Base-by-base conservation (phyloP, 2,329 filamentous ascomycete genomes). In the Gaeumannomyces sp. region DNA sequence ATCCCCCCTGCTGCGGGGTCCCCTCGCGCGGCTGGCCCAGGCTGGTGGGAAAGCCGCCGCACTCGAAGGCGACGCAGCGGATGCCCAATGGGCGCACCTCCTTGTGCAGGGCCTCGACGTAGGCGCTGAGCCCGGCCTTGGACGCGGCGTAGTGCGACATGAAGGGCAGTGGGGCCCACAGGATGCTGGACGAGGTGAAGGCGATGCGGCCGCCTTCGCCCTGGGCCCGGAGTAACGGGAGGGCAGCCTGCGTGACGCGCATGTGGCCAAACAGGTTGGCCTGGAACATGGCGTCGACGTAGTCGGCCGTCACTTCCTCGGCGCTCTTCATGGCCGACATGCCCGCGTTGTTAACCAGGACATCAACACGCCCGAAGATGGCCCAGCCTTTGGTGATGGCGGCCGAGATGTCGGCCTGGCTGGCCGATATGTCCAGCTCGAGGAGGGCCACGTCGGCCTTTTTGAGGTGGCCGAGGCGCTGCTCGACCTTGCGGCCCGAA, bases 81-180 rank as follows among this genome's bases (percentile, higher is more conserved):
- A 76, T 70, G 1, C 70, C 70, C n/a, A 75, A 64, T 1, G 70
- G 67, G 19, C 61, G 60, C 4, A 73, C 59, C 38, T 76, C 74
- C 38, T 73, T 74, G 66, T 71, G 65, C 10, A 76, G 70, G 2
- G 66, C 53, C 64, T 76, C 74, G 13, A 71, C 71, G 62, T 69
- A 73, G 2, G 70, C 60, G 57, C 68, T 72, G 3, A 73, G 66
- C 3, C 71, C 72, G 2, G 70, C 69, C 57, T 76, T 76, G 31
- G 73, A 69, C 6, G 71, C 69, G 8, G 68, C 68, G 65, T 76
- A 76, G 65, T 72, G 69, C 2, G 72, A 69, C 66, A 73, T 70
- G 67, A 71, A 74, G 0, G 74, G 74, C 1, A 75, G 66, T 3
- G 68, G 64, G 1, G 68, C 69, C 73, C 73, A 76, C 16, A 67